A percentile compares a stretch with the other conserved stretches of the same genome.
Conservation (phyloP, 176 grass and related monocot genomes). For the Aegilops tauschii region DNA sequence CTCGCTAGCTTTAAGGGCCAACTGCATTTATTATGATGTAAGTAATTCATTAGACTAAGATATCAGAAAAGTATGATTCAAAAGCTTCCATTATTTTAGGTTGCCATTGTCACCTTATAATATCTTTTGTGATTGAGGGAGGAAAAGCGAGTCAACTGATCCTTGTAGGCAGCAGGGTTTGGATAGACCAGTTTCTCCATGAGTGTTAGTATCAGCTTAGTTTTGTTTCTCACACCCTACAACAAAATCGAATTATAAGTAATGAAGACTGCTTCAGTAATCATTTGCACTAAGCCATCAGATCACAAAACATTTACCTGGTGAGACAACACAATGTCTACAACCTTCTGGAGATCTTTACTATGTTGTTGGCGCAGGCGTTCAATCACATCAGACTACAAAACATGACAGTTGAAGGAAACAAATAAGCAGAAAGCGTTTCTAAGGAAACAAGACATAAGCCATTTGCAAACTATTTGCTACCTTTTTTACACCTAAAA, state of each 20-base stretch:
- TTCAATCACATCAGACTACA: conserved; percentile 92
- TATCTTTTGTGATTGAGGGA: conserved; percentile 92
- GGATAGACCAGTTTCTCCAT: conserved; percentile 97
- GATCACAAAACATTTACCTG: conserved; percentile 62
- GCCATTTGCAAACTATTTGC: background rate
- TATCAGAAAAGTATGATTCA: background rate
- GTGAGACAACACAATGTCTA: conserved; percentile 89
- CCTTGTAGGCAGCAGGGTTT: conserved; percentile 76
- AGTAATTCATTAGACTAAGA: conserved; percentile 29
- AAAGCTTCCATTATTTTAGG: conserved; percentile 5
- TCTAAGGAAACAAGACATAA: background rate
- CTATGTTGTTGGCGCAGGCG: conserved; percentile 69
- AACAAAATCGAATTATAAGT: conserved; percentile 34
- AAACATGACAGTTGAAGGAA: background rate
- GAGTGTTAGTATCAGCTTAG: conserved; percentile 74
- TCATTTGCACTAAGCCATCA: conserved; percentile 9
- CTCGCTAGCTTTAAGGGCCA: conserved; percentile 95
- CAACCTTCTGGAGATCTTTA: conserved; percentile 82
- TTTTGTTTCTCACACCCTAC: conserved; percentile 90
- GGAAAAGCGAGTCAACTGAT: conserved; percentile 87
- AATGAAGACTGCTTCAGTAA: conserved; percentile 9
- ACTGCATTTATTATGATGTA: conserved; percentile 43
- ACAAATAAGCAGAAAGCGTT: background rate
- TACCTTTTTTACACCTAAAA: background rate
- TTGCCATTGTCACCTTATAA: conserved; percentile 58